Percentiles rank a stretch among this genome's conserved stretches.
Evolutionary conservation across 352 stramenopile species (phyloP).

Genomic region (Globisporangium carolinianum): DNA sequence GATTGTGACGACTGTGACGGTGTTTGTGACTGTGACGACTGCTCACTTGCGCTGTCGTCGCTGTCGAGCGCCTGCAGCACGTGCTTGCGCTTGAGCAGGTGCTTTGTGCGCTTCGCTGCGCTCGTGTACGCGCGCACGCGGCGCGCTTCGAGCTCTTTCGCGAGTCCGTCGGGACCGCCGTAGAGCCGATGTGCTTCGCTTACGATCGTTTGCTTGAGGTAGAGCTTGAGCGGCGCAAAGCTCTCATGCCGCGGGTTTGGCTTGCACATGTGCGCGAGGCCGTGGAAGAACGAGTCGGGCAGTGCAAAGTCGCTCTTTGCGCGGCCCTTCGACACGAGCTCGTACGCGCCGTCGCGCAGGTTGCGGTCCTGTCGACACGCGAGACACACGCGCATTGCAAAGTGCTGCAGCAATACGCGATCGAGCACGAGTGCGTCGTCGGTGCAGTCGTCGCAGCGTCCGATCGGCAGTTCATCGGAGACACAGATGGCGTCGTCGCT

Average conservation of each 20-base stretch:
- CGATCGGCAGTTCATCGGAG: slow-evolving; percentile 18
- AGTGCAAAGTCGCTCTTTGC: slow-evolving; percentile 52
- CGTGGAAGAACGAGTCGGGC: slow-evolving; percentile 51
- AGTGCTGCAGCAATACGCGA: slow-evolving; percentile 36
- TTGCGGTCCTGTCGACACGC: slow-evolving; percentile 55
- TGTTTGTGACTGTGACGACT: slow-evolving; percentile 1
- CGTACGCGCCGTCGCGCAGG: slow-evolving; percentile 40
- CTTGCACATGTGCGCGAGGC: slow-evolving; percentile 39
- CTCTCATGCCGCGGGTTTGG: slow-evolving; percentile 58
- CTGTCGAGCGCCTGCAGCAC: slow-evolving; percentile 12
- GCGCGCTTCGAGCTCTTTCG: slow-evolving; percentile 35
- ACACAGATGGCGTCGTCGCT: too few relatives aligned
- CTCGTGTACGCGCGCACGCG: slow-evolving; percentile 40
- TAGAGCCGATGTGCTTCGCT: slow-evolving; percentile 50
- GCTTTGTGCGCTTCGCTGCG: slow-evolving; percentile 45
- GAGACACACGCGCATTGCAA: slow-evolving; percentile 50
- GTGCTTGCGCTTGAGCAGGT: slow-evolving; percentile 44
- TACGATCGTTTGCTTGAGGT: slow-evolving; percentile 42
- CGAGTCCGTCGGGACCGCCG: slow-evolving; percentile 29
- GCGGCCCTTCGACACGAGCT: slow-evolving; percentile 52
- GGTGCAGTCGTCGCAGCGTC: slow-evolving; percentile 43
- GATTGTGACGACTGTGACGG: not conserved
- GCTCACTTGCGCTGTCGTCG: slow-evolving; percentile 5
- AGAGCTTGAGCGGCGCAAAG: slow-evolving; percentile 63
- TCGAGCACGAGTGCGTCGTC: slow-evolving; percentile 45